These are phyloP conservation scores for Auricularia sp. DNA, from an alignment of 768 basidiomycete genomes.

Conservation along the genomic window DNA sequence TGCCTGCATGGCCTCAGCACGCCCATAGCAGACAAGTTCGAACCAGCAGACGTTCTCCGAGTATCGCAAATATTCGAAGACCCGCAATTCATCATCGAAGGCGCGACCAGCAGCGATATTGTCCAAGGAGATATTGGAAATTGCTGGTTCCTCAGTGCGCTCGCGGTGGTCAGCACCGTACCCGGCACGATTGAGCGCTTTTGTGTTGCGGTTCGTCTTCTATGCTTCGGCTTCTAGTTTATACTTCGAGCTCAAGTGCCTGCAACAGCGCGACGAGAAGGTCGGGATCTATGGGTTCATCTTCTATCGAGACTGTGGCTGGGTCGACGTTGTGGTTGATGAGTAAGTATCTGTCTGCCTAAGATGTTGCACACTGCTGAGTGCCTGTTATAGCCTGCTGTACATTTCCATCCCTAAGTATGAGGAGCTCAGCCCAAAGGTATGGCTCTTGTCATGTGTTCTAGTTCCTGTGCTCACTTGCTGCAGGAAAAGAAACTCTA, in stretches of 20 bases:
- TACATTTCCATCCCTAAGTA: slow-evolving; percentile 42
- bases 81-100: slow-evolving; percentile 29
- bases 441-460: not conserved
- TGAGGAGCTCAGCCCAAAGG: slow-evolving; percentile 30
- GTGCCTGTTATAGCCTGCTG: slow-evolving; percentile 28
- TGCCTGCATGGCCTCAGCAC: slow-evolving; percentile 32
- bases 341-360: slow-evolving; percentile 29
- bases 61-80: slow-evolving; percentile 43
- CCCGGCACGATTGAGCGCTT: slow-evolving; percentile 39
- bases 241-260: not conserved
- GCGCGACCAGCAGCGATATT: slow-evolving; percentile 33
- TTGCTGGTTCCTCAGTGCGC: slow-evolving; percentile 45
- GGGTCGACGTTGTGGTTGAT: slow-evolving; percentile 46
- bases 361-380: not conserved
- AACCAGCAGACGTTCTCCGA: slow-evolving; percentile 33
- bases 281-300: slow-evolving; percentile 51
- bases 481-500: slow-evolving; percentile 32
- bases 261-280: slow-evolving; percentile 33
- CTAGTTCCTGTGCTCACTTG: not conserved
- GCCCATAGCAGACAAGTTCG: slow-evolving; percentile 9
- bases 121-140: slow-evolving; percentile 42
- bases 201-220: slow-evolving; percentile 34
- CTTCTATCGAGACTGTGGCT: slow-evolving; percentile 41
- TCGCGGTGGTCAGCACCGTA: slow-evolving; percentile 37
- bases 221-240: not conserved